phyloP scores from a whole-genome alignment of 768 basidiomycete species.

The Lactarius quietus region DNA sequence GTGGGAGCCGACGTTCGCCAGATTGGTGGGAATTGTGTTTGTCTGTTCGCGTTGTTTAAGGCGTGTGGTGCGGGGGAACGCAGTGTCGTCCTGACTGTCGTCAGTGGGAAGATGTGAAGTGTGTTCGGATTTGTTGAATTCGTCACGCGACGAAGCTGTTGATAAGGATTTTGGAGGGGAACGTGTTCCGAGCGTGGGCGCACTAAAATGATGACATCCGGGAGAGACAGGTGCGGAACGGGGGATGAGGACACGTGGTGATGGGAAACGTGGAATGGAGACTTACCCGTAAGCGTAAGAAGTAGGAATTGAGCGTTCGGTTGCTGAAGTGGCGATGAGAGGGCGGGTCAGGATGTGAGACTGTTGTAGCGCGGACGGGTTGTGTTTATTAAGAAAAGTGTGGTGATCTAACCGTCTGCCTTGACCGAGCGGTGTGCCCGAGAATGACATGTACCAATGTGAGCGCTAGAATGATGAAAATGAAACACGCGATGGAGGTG shows the following conservation, averaged over 20 bases:
- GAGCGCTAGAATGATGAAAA: slow-evolving; percentile 13
- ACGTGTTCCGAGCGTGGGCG: slow-evolving; percentile 52
- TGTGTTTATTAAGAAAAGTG: slow-evolving; percentile 65
- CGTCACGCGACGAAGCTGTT: slow-evolving; percentile 36
- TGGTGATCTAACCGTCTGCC: slow-evolving; percentile 82
- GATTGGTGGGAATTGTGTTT: slow-evolving; percentile 22
- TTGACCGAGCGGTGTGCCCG: slow-evolving; percentile 78
- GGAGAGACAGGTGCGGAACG: slow-evolving; percentile 26
- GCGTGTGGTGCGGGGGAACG: slow-evolving; percentile 46
- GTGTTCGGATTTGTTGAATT: slow-evolving; percentile 35
- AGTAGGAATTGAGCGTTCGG: slow-evolving; percentile 42
- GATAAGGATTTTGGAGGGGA: slow-evolving; percentile 55
- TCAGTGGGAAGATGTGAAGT: slow-evolving; percentile 42
- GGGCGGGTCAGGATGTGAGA: slow-evolving; percentile 32
- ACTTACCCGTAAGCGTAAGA: slow-evolving; percentile 73
- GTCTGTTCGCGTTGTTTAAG: slow-evolving; percentile 44
- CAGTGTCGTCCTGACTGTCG: slow-evolving; percentile 33
- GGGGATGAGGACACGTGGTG: slow-evolving; percentile 27
- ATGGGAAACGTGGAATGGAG: slow-evolving; percentile 24
- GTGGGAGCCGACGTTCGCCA: slow-evolving; percentile 31
- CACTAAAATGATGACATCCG: slow-evolving; percentile 37
- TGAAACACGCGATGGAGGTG: slow-evolving; percentile 12
- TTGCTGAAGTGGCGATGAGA: slow-evolving; percentile 28
- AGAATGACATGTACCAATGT: slow-evolving; percentile 70
- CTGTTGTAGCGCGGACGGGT: slow-evolving; percentile 34